Conservation (phyloP, 192 early-diverging fungal genomes). For the Umbelopsis isabellina region DNA sequence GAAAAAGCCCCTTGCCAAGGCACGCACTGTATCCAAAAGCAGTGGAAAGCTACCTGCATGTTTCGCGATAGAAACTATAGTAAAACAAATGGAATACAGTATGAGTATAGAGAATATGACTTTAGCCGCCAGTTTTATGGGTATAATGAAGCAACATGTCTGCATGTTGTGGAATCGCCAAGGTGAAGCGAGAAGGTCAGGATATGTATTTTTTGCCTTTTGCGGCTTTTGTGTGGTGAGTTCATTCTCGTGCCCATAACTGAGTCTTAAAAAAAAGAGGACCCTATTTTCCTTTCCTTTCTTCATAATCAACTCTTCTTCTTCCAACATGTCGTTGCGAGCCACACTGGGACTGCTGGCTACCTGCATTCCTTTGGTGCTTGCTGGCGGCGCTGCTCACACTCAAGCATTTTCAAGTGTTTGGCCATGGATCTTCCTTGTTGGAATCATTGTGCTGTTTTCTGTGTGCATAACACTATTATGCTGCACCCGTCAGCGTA, state of each 20-base stretch:
- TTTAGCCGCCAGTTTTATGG: neutral
- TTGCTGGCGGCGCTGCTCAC: slow-evolving; percentile 1
- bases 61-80: slow-evolving; percentile 14
- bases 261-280: neutral
- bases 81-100: slow-evolving; percentile 8
- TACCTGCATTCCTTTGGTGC: neutral
- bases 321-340: slow-evolving; percentile 1
- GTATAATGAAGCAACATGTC: slow-evolving; percentile 13
- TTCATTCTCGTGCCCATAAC: neutral
- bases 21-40: too few species aligned
- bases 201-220: slow-evolving; percentile 10
- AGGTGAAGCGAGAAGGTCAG: neutral
- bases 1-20: too few species aligned
- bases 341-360: slow-evolving; percentile 12
- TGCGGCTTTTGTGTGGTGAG: neutral
- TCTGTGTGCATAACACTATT: slow-evolving; percentile 23
- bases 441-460: slow-evolving; percentile 29
- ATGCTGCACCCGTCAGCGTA: slow-evolving; percentile 28
- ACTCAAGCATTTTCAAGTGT: slow-evolving; percentile 19
- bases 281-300: neutral
- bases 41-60: slow-evolving; percentile 5
- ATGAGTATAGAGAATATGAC: neutral
- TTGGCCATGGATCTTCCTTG: slow-evolving; percentile 33
- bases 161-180: neutral
- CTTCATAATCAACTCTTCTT: neutral